phyloP scores from a whole-genome alignment of 306 rosid species.

The Sicyos baderoa region DNA sequence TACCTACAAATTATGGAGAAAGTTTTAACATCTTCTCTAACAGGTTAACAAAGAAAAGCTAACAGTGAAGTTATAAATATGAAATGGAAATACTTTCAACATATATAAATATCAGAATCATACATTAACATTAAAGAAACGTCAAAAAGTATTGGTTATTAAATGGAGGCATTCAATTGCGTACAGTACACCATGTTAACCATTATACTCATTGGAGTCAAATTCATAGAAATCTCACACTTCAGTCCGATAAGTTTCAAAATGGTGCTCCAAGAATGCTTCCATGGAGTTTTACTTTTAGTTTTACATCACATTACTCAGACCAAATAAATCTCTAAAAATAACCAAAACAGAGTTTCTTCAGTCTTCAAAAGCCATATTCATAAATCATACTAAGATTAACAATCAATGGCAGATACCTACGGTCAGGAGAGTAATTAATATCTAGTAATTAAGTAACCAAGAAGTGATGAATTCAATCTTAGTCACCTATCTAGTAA shows the following conservation, averaged over 20 bases:
- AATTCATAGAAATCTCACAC: neutral
- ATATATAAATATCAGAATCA: too few species aligned
- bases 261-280: neutral
- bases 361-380: neutral
- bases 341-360: neutral
- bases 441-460: too few species aligned
- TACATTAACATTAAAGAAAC: too few species aligned
- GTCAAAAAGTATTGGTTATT: too few species aligned
- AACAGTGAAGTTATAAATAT: too few species aligned
- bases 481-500: too few species aligned
- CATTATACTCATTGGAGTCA: neutral
- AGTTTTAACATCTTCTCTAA: too few species aligned
- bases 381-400: neutral
- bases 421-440: too few species aligned
- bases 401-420: neutral
- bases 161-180: neutral
- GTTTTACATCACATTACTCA: neutral
- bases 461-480: too few species aligned
- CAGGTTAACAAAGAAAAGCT: too few species aligned
- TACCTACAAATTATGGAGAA: too few species aligned
- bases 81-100: too few species aligned
- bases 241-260: neutral
- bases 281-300: neutral
- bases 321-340: neutral
- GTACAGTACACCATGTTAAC: neutral